Percentiles rank a stretch among this genome's conserved stretches.
These are phyloP conservation scores for Oryza glumipatula DNA, from an alignment of 176 grass and related monocot species.

Conservation along the genomic window DNA sequence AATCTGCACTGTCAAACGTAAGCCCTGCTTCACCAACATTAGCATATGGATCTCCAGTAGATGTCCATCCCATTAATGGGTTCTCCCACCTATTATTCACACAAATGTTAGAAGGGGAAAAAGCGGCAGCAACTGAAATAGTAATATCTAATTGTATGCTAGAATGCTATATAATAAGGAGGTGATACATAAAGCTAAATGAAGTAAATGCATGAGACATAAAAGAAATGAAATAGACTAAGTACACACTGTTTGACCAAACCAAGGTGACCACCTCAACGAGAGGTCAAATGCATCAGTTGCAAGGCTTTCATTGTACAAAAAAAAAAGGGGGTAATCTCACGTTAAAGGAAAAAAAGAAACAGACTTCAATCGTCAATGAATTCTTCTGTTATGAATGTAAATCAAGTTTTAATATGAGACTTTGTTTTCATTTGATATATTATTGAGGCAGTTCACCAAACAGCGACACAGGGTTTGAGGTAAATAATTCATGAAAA, in stretches of 20 bases:
- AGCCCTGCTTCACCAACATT: constrained; percentile 93
- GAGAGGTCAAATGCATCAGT: background rate
- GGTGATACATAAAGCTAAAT: background rate
- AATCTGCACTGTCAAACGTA: constrained; percentile 74
- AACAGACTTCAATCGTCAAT: background rate
- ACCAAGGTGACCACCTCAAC: background rate
- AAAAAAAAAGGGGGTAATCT: background rate
- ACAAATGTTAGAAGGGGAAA: constrained; percentile 30
- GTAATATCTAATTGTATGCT: background rate
- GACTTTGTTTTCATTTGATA: background rate
- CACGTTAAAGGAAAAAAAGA: background rate
- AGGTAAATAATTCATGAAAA: constrained; percentile 6
- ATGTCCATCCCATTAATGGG: constrained; percentile 99
- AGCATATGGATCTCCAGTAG: constrained; percentile 96
- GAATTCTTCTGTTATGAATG: background rate
- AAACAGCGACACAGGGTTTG: background rate
- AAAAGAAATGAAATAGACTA: background rate
- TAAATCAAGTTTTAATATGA: background rate
- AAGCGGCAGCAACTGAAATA: background rate
- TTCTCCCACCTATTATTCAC: constrained; percentile 89
- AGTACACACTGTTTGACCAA: background rate
- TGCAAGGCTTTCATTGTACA: background rate
- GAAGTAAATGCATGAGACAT: background rate
- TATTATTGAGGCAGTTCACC: background rate
- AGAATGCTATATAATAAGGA: background rate